Evolutionary conservation across 1,284 basidiomycete species (phyloP).

Genomic region (Porogramme epimiltina): DNA sequence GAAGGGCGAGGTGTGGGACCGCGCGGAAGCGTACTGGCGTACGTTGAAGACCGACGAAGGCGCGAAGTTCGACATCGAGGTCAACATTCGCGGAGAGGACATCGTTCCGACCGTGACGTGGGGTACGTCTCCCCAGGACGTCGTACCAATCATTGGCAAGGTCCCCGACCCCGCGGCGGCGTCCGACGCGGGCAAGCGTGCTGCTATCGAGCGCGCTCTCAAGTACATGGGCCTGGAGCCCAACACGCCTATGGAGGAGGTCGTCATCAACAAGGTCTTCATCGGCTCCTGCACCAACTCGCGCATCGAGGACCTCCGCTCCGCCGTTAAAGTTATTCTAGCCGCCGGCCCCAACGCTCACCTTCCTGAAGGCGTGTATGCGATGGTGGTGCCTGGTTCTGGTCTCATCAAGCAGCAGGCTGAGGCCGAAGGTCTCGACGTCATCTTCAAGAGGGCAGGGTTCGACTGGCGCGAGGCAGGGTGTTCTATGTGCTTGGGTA

Average conservation of each 20-base stretch:
- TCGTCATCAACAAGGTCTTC: slow-evolving; percentile 92
- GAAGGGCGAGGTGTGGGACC: slow-evolving; percentile 89
- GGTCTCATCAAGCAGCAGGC: slow-evolving; percentile 95
- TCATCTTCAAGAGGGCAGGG: slow-evolving; percentile 90
- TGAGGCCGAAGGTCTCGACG: slow-evolving; percentile 90
- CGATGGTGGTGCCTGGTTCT: slow-evolving; percentile 96
- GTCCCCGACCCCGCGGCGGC: slow-evolving; percentile 84
- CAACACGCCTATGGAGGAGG: slow-evolving; percentile 83
- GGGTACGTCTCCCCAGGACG: slow-evolving; percentile 96
- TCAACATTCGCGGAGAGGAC: slow-evolving; percentile 85
- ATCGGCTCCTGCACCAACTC: slow-evolving; percentile 98
- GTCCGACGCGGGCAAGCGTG: slow-evolving; percentile 65
- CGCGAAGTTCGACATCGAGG: slow-evolving; percentile 88
- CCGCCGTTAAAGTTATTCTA: slow-evolving; percentile 83
- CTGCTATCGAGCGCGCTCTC: slow-evolving; percentile 80
- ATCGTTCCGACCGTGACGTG: slow-evolving; percentile 95
- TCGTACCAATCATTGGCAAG: slow-evolving; percentile 82
- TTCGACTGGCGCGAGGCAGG: slow-evolving; percentile 98
- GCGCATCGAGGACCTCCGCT: slow-evolving; percentile 93
- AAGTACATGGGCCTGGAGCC: slow-evolving; percentile 91
- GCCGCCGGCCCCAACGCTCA: slow-evolving; percentile 78
- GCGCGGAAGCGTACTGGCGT: slow-evolving; percentile 88
- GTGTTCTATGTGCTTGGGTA: slow-evolving; percentile 97
- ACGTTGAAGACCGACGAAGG: slow-evolving; percentile 85
- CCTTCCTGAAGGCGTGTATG: slow-evolving; percentile 80